Conservation (phyloP, 768 basidiomycete genomes). For the Scleroderma bovista region DNA sequence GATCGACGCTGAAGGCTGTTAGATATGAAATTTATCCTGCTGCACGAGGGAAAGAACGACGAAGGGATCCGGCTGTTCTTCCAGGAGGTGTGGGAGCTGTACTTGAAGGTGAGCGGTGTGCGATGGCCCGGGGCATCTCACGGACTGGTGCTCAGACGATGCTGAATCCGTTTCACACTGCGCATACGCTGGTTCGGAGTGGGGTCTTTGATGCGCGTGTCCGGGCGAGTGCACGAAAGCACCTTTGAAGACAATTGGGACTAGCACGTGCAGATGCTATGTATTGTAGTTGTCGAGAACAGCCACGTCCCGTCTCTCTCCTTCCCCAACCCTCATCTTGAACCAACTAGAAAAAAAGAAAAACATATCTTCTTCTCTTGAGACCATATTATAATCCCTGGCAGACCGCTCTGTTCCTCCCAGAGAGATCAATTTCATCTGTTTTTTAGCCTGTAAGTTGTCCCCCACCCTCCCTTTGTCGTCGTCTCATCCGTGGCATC, state of each 20-base stretch:
- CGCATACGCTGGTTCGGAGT: conserved; percentile 79
- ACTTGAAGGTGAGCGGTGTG: conserved; percentile 74
- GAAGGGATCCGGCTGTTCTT: conserved; percentile 94
- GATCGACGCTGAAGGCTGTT: conserved; percentile 12
- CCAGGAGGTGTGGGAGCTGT: conserved; percentile 94
- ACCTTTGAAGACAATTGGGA: conserved; percentile 43
- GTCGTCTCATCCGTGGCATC: neutral
- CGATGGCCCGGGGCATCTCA: neutral
- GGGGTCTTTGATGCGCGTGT: conserved; percentile 78
- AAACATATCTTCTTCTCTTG: conserved; percentile 4
- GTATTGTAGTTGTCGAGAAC: neutral
- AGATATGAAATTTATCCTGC: conserved; percentile 94
- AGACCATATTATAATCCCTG: conserved; percentile 19
- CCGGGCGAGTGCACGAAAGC: conserved; percentile 79
- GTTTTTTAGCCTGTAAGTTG: conserved; percentile 13
- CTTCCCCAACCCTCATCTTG: conserved; percentile 2
- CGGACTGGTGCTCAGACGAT: conserved; percentile 48
- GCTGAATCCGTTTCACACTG: conserved; percentile 95
- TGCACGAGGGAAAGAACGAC: conserved; percentile 96
- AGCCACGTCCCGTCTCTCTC: conserved; percentile 1
- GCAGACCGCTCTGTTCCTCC: conserved; percentile 1
- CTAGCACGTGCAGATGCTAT: conserved; percentile 2
- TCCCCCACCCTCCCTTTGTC: conserved; percentile 4
- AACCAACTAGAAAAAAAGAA: conserved; percentile 2
- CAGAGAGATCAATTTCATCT: conserved; percentile 5